Conservation (phyloP, 106 monocot species). For the Allium fistulosum region DNA sequence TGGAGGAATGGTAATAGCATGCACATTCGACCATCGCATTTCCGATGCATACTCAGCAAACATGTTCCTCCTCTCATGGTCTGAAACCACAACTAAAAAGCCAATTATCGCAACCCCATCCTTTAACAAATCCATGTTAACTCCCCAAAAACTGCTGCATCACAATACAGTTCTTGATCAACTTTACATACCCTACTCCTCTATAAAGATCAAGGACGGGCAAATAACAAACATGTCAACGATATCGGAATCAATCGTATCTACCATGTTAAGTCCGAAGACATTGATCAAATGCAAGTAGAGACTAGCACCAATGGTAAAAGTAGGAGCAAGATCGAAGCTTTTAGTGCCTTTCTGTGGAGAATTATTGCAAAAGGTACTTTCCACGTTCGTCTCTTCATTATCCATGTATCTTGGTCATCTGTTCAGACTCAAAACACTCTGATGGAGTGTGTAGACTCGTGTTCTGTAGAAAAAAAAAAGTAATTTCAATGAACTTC, state of each 20-base stretch:
- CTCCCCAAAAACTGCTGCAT: constrained; percentile 15
- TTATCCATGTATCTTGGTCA: too few relatives aligned
- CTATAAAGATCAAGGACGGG: not conserved
- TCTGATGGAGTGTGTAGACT: too few relatives aligned
- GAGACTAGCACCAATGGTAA: constrained; percentile 4
- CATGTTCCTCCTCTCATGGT: constrained; percentile 53
- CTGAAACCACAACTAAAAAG: constrained; percentile 1
- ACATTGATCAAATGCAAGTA: constrained; percentile 38
- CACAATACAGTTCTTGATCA: not conserved
- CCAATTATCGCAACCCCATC: not conserved
- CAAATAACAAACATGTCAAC: too few relatives aligned
- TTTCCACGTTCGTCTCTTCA: too few relatives aligned
- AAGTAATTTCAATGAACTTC: too few relatives aligned
- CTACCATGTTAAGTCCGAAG: constrained; percentile 43
- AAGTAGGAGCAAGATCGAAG: constrained; percentile 37
- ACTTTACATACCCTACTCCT: constrained; percentile 29
- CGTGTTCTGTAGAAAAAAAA: too few relatives aligned
- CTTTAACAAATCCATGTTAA: constrained; percentile 30
- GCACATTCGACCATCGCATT: constrained; percentile 61
- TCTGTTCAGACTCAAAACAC: too few relatives aligned
- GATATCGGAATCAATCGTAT: constrained; percentile 42
- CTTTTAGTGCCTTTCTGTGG: constrained; percentile 75
- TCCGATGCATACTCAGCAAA: constrained; percentile 53
- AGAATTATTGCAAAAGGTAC: constrained; percentile 27
- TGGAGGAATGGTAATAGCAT: constrained; percentile 54